A percentile compares a stretch with the other conserved stretches of the same genome.
These are phyloP conservation scores for Microdochium nivale DNA, from an alignment of 2,329 filamentous ascomycete species.

Conservation along the genomic window DNA sequence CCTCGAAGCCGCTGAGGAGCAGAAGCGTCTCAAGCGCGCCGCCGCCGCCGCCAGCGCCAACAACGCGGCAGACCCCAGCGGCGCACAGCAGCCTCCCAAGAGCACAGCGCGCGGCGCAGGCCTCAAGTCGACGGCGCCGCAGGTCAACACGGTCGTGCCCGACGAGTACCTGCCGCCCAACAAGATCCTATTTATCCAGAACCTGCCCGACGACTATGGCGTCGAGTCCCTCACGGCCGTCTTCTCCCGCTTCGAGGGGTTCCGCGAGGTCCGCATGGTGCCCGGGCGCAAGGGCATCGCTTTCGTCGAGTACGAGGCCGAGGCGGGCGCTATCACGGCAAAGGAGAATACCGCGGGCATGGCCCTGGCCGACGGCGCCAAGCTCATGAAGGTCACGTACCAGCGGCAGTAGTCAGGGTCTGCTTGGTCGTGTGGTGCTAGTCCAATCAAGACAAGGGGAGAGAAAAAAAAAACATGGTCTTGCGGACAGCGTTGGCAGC, in stretches of 20 bases:
- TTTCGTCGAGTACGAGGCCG: slow-evolving; percentile 92
- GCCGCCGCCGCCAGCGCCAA: slow-evolving; percentile 34
- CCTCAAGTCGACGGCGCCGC: slow-evolving; percentile 66
- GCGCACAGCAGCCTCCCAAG: slow-evolving; percentile 57
- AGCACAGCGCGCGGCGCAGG: slow-evolving; percentile 56
- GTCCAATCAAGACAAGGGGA: no score
- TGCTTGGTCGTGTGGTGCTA: no score
- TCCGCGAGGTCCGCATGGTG: slow-evolving; percentile 85
- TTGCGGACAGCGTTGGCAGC: no score
- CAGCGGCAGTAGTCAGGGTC: slow-evolving; percentile 63
- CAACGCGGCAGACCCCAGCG: slow-evolving; percentile 28
- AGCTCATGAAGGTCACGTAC: slow-evolving; percentile 90
- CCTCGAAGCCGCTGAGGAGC: slow-evolving; percentile 66
- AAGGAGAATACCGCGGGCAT: slow-evolving; percentile 91
- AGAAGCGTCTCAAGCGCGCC: slow-evolving; percentile 65
- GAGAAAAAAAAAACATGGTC: no score
- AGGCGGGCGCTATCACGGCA: slow-evolving; percentile 81
- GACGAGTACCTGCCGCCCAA: slow-evolving; percentile 97
- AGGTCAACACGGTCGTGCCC: slow-evolving; percentile 67
- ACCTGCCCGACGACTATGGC: slow-evolving; percentile 80
- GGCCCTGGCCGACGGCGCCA: slow-evolving; percentile 63
- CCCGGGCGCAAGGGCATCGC: slow-evolving; percentile 82
- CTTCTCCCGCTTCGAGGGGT: slow-evolving; percentile 86
- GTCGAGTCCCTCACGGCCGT: slow-evolving; percentile 70
- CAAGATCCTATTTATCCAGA: slow-evolving; percentile 92